Evolutionary conservation across 2,329 filamentous ascomycete species (phyloP).

Genomic region (Orbilia javanica): DNA sequence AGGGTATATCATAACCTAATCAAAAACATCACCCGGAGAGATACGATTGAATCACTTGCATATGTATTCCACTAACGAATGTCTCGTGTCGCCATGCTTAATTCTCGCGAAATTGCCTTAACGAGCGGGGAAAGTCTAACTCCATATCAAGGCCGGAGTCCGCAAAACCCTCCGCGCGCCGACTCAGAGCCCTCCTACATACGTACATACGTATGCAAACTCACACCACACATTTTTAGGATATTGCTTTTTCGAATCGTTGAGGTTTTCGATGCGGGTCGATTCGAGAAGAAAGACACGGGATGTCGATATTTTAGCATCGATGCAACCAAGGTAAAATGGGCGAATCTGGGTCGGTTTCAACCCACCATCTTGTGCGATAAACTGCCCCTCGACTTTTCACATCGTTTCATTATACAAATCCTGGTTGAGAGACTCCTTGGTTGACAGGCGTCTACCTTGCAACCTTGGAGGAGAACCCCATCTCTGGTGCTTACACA

Average conservation of each 20-base stretch:
- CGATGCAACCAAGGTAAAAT: conserved; percentile 51
- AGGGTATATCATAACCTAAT: conserved; percentile 51
- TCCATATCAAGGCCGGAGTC: conserved; percentile 28
- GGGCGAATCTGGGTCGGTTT: conserved; percentile 46
- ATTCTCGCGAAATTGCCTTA: conserved; percentile 40
- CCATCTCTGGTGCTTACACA: conserved; percentile 30
- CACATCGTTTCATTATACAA: conserved; percentile 24
- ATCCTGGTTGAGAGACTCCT: conserved; percentile 30
- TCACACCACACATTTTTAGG: conserved; percentile 1
- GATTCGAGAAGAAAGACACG: conserved; percentile 55
- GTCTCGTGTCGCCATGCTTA: conserved; percentile 53
- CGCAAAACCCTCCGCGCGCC: conserved; percentile 32
- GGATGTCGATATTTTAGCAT: conserved; percentile 59
- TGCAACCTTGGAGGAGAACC: conserved; percentile 27
- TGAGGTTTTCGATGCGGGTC: conserved; percentile 32
- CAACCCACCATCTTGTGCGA: conserved; percentile 52
- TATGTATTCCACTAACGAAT: conserved; percentile 45
- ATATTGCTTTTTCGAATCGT: conserved; percentile 37
- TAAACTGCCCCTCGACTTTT: conserved; percentile 32
- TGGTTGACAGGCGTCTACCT: conserved; percentile 43
- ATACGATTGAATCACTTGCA: conserved; percentile 54
- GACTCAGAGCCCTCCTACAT: conserved; percentile 7
- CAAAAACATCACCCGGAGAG: conserved; percentile 33
- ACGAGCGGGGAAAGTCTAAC: conserved; percentile 37
- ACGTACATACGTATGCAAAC: neutral